phyloP scores from a whole-genome alignment of 106 monocot genomes.

The Dendrobium catenatum region DNA sequence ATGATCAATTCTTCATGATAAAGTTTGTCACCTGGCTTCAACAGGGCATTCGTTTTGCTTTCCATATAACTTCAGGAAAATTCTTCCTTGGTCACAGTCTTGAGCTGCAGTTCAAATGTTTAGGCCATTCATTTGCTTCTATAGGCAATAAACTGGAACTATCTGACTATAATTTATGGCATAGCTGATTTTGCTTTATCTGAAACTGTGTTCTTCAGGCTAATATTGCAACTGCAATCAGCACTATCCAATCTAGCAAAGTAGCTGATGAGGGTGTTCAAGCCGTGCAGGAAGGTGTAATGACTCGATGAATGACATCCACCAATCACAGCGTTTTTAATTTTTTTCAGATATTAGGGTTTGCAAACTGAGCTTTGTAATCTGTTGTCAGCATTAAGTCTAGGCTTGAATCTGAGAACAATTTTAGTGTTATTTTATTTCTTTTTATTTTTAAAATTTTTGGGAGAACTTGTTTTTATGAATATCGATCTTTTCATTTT shows the following conservation, averaged over 20 bases:
- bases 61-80: too few relatives aligned
- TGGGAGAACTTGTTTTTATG: background rate
- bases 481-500: background rate
- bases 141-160: background rate
- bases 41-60: too few relatives aligned
- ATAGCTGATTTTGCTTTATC: background rate
- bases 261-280: constrained; percentile 35
- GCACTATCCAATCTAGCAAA: constrained; percentile 77
- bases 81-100: background rate
- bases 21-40: too few relatives aligned
- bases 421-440: background rate
- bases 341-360: background rate
- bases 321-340: background rate
- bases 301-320: constrained; percentile 13
- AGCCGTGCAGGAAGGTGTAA: constrained; percentile 28
- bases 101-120: background rate
- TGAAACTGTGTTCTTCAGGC: constrained; percentile 28
- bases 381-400: background rate
- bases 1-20: too few relatives aligned
- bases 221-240: constrained; percentile 56
- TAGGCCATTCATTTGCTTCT: background rate
- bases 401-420: background rate
- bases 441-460: background rate
- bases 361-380: background rate
- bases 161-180: background rate